These are phyloP conservation scores for Chrysoporthe puriensis DNA, from an alignment of 2,329 filamentous ascomycete genomes.

Conservation along the genomic window DNA sequence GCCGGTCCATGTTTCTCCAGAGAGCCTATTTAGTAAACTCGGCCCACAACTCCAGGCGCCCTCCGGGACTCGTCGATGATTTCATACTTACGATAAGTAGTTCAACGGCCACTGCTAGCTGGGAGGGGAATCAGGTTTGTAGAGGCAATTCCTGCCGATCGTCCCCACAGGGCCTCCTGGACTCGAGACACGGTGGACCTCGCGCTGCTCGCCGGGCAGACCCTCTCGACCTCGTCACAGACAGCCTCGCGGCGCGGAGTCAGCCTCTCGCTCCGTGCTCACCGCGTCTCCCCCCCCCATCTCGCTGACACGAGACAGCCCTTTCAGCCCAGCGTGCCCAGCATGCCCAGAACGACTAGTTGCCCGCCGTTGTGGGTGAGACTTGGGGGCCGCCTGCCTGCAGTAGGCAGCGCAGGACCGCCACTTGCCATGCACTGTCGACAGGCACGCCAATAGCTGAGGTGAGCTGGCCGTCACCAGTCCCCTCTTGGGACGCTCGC, in stretches of 20 bases:
- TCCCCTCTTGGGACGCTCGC: conserved; percentile 14
- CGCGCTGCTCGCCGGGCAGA: too few relatives aligned
- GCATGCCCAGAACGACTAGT: neutral
- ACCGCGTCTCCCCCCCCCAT: neutral
- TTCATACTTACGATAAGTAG: neutral
- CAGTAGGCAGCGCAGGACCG: neutral
- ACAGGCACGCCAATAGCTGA: conserved; percentile 15
- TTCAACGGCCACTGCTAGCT: neutral
- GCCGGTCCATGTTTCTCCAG: neutral
- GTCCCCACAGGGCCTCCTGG: neutral
- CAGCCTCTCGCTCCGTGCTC: neutral
- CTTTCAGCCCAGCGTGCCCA: neutral
- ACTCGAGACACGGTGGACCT: neutral
- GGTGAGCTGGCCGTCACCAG: conserved; percentile 12
- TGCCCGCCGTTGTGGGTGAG: neutral
- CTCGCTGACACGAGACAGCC: neutral
- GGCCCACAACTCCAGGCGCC: neutral
- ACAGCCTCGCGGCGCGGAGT: neutral
- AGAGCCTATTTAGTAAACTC: neutral
- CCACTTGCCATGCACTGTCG: neutral
- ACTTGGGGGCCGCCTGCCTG: neutral
- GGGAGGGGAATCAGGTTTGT: neutral
- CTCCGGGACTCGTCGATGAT: neutral
- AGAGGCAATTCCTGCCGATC: neutral
- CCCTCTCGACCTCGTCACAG: neutral